Percentiles rank a stretch among this genome's conserved stretches.
Conservation (phyloP, 371 early-diverging fungal species). For the Coemansia sp. region DNA sequence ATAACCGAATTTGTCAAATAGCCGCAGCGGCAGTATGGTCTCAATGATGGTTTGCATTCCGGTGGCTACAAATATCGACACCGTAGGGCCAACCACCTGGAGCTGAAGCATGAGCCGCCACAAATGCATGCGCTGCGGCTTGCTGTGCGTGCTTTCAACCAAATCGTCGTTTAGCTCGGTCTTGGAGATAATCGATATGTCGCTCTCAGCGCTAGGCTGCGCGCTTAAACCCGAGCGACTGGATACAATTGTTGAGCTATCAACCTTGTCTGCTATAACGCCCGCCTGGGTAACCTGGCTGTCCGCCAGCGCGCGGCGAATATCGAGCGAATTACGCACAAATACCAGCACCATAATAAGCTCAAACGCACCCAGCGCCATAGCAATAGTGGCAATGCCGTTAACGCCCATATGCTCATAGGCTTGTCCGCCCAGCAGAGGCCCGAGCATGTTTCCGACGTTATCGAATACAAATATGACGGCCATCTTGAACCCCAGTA, state of each 20-base stretch:
- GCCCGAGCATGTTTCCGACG: constrained; percentile 46
- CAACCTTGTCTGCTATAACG: not conserved
- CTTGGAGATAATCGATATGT: not conserved
- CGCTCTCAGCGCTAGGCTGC: not conserved
- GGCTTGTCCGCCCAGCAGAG: constrained; percentile 38
- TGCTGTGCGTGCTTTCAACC: not conserved
- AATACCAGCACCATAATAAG: constrained; percentile 25
- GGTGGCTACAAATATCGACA: constrained; percentile 41
- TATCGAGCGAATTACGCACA: constrained; percentile 44
- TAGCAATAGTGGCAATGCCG: constrained; percentile 39
- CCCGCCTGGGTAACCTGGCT: not conserved
- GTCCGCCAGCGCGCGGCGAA: constrained; percentile 13
- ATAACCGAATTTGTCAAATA: constrained; percentile 37
- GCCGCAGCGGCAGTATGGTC: constrained; percentile 38
- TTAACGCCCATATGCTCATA: constrained; percentile 43
- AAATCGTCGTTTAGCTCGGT: not conserved
- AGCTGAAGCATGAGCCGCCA: constrained; percentile 23
- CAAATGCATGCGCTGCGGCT: constrained; percentile 3
- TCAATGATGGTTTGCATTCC: constrained; percentile 47
- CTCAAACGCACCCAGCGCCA: constrained; percentile 30
- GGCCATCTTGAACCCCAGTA: constrained; percentile 44
- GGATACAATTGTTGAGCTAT: constrained; percentile 9
- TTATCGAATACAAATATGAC: constrained; percentile 47
- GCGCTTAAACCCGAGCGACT: not conserved
- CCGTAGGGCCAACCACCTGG: constrained; percentile 39